phyloP scores from a whole-genome alignment of 1,139 yeast genomes.

The Casaregolazyma suthepensis region DNA sequence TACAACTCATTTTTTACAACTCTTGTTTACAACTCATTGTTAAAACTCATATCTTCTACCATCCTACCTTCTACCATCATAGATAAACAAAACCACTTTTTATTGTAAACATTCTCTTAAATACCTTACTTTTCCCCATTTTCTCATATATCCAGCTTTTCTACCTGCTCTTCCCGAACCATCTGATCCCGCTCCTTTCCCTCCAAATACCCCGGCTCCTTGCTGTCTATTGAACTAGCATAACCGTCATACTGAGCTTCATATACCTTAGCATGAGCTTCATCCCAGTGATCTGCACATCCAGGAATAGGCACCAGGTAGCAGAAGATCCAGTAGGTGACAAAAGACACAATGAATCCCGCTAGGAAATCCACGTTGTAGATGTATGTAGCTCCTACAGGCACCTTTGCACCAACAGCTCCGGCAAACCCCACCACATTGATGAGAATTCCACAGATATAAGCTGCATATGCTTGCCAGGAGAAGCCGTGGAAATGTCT shows the following conservation, averaged over 20 bases:
- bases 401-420: slow-evolving; percentile 64
- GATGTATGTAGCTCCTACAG: slow-evolving; percentile 68
- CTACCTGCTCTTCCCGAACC: neutral
- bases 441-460: slow-evolving; percentile 49
- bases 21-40: too few relatives aligned
- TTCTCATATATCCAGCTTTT: neutral
- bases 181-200: neutral
- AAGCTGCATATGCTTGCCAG: slow-evolving; percentile 52
- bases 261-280: slow-evolving; percentile 51
- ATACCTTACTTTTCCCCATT: too few relatives aligned
- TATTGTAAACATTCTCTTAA: too few relatives aligned
- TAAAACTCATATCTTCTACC: too few relatives aligned
- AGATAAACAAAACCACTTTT: too few relatives aligned
- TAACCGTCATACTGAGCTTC: slow-evolving; percentile 12
- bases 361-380: slow-evolving; percentile 69
- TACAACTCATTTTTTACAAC: too few relatives aligned
- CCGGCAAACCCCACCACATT: slow-evolving; percentile 88
- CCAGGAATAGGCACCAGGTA: slow-evolving; percentile 57
- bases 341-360: slow-evolving; percentile 58
- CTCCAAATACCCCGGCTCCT: neutral
- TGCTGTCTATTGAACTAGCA: neutral
- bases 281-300: slow-evolving; percentile 54
- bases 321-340: slow-evolving; percentile 46
- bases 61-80: too few relatives aligned
- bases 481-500: slow-evolving; percentile 60